Evolutionary conservation across 192 early-diverging fungal genomes (phyloP).

Genomic region (Allomyces javanicus): DNA sequence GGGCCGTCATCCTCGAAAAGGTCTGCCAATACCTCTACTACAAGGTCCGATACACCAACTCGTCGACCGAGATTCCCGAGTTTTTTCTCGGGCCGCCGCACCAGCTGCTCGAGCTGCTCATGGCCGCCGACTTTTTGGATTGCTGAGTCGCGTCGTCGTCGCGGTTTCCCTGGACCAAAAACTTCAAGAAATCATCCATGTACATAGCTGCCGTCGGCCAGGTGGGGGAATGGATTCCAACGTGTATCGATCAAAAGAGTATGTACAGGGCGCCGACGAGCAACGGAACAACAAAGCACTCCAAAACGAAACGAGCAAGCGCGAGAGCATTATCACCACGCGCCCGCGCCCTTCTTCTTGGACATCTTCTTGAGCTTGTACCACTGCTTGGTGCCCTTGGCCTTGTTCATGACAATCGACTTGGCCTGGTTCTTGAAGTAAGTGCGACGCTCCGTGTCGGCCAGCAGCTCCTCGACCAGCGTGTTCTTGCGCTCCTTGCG

Average conservation of each 20-base stretch:
- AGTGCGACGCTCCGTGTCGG: constrained; percentile 41
- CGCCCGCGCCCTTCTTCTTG: constrained; percentile 9
- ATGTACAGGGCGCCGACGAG: too few species aligned
- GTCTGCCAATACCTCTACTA: constrained; percentile 89
- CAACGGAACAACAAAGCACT: too few species aligned
- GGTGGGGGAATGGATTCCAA: too few species aligned
- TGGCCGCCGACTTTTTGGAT: constrained; percentile 92
- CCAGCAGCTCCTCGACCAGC: constrained; percentile 74
- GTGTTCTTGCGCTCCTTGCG: constrained; percentile 66
- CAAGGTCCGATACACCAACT: constrained; percentile 51
- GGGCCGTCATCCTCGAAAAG: constrained; percentile 75
- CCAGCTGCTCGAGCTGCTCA: constrained; percentile 71
- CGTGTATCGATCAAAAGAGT: too few species aligned
- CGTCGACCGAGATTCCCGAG: constrained; percentile 57
- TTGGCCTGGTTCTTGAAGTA: constrained; percentile 78
- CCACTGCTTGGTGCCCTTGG: constrained; percentile 27
- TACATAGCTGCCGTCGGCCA: too few species aligned
- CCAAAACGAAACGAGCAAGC: too few species aligned
- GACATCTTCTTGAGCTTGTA: constrained; percentile 27
- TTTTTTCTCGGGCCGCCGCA: constrained; percentile 71
- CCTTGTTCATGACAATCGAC: constrained; percentile 11
- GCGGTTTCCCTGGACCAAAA: too few species aligned
- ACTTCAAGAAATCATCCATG: too few species aligned
- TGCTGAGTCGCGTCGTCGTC: constrained; percentile 20
- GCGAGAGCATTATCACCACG: too few species aligned